Evolutionary conservation across 2,329 filamentous ascomycete species (phyloP).

Genomic region (Colletotrichum chrysophilum): DNA sequence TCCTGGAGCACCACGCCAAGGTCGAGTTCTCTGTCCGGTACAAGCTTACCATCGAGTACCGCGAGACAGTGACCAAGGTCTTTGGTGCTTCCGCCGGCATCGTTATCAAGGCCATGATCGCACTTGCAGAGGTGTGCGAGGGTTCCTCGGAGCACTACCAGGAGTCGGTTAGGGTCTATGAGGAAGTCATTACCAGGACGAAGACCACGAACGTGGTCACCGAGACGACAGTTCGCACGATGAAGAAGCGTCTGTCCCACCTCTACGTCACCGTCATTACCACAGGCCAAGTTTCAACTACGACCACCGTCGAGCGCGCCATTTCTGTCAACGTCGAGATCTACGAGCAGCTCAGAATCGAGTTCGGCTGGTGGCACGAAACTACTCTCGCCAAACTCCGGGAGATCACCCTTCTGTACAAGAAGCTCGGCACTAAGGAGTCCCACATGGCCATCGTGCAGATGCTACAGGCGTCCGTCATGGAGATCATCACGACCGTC

Average conservation of each 20-base stretch:
- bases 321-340: constrained; percentile 38
- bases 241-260: constrained; percentile 55
- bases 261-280: constrained; percentile 45
- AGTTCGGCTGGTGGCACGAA: constrained; percentile 50
- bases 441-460: constrained; percentile 39
- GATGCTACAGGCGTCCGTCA: constrained; percentile 43
- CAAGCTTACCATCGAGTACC: constrained; percentile 52
- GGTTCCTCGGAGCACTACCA: constrained; percentile 44
- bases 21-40: constrained; percentile 44
- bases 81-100: constrained; percentile 31
- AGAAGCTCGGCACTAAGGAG: constrained; percentile 41
- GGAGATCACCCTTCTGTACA: constrained; percentile 47
- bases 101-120: constrained; percentile 36
- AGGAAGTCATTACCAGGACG: constrained; percentile 45
- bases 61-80: constrained; percentile 46
- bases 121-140: constrained; percentile 51
- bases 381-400: constrained; percentile 47
- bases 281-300: constrained; percentile 38
- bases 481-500: constrained; percentile 42
- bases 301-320: constrained; percentile 41
- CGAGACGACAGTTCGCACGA: constrained; percentile 41
- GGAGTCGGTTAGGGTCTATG: constrained; percentile 51
- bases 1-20: constrained; percentile 48
- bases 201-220: constrained; percentile 38
- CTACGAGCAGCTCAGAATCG: constrained; percentile 45